These are phyloP conservation scores for Fusarium irregulare DNA, from an alignment of 2,329 filamentous ascomycete species.

Conservation along the genomic window DNA sequence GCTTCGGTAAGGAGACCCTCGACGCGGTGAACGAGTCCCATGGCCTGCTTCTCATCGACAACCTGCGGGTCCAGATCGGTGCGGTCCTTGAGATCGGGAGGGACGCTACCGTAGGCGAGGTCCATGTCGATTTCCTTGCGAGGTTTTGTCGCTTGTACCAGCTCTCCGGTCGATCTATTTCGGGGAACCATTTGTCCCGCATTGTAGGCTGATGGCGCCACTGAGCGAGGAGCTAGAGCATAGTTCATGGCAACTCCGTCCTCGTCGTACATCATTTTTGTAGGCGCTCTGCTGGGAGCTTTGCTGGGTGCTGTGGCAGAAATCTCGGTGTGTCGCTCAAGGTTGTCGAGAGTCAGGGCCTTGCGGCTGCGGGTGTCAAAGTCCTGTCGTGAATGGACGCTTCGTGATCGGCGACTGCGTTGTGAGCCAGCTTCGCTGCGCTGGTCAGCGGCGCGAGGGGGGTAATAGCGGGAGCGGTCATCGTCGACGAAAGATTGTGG, in stretches of 20 bases:
- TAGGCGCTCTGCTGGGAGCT: slow-evolving; percentile 57
- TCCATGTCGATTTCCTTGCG: slow-evolving; percentile 82
- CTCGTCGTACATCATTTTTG: slow-evolving; percentile 55
- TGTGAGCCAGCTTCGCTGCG: slow-evolving; percentile 56
- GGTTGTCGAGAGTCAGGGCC: slow-evolving; percentile 64
- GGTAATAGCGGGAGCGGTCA: slow-evolving; percentile 50
- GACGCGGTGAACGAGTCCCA: slow-evolving; percentile 75
- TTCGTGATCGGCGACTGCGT: slow-evolving; percentile 55
- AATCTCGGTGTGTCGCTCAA: slow-evolving; percentile 64
- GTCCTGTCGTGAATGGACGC: slow-evolving; percentile 48
- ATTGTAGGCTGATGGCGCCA: slow-evolving; percentile 41
- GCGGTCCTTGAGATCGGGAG: slow-evolving; percentile 70
- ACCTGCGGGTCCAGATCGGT: slow-evolving; percentile 61
- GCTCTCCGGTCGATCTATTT: slow-evolving; percentile 54
- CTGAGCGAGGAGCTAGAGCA: slow-evolving; percentile 47
- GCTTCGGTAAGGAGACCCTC: slow-evolving; percentile 86
- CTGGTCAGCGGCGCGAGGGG: slow-evolving; percentile 51
- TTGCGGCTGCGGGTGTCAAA: slow-evolving; percentile 49
- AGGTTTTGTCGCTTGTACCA: slow-evolving; percentile 43
- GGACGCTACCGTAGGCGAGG: slow-evolving; percentile 87
- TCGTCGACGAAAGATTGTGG: slow-evolving; percentile 43
- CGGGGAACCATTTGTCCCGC: slow-evolving; percentile 50
- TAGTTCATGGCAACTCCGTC: slow-evolving; percentile 56
- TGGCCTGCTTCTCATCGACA: slow-evolving; percentile 65
- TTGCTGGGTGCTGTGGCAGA: slow-evolving; percentile 61